Conservation (phyloP, 1,139 yeast genomes). For the Zygotorulaspora mrakii region DNA sequence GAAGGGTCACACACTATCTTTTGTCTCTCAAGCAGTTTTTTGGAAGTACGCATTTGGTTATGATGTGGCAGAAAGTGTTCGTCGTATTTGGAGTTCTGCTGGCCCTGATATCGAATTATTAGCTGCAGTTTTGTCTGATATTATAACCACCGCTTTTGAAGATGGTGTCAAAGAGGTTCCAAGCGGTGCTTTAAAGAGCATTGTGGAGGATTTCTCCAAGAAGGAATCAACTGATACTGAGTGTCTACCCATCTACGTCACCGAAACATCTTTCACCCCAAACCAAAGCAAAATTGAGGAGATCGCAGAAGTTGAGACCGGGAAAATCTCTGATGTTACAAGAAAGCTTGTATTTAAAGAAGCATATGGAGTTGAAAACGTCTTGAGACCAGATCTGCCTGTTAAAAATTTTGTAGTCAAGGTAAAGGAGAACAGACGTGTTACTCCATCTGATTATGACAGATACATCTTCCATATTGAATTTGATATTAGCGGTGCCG, state of each 20-base stretch:
- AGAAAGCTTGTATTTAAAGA: slow-evolving; percentile 77
- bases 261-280: slow-evolving; percentile 57
- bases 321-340: slow-evolving; percentile 53
- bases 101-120: slow-evolving; percentile 80
- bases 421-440: slow-evolving; percentile 87
- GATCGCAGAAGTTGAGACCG: slow-evolving; percentile 42
- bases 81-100: slow-evolving; percentile 74
- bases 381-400: slow-evolving; percentile 86
- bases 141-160: slow-evolving; percentile 52
- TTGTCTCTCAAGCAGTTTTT: slow-evolving; percentile 75
- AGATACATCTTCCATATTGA: slow-evolving; percentile 97
- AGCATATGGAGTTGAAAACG: slow-evolving; percentile 55
- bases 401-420: slow-evolving; percentile 80
- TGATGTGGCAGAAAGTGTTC: slow-evolving; percentile 60
- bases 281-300: slow-evolving; percentile 46
- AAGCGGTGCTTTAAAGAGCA: slow-evolving; percentile 39
- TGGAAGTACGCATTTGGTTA: slow-evolving; percentile 67
- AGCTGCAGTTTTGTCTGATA: slow-evolving; percentile 74
- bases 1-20: slow-evolving; percentile 69
- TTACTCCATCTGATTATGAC: slow-evolving; percentile 87
- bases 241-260: slow-evolving; percentile 49
- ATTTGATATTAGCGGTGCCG: slow-evolving; percentile 87
- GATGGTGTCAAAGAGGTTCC: slow-evolving; percentile 44
- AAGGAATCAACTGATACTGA: slow-evolving; percentile 16
- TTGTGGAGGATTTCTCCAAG: slow-evolving; percentile 35